phyloP scores from a whole-genome alignment of 768 basidiomycete species.

The Chiua virens region DNA sequence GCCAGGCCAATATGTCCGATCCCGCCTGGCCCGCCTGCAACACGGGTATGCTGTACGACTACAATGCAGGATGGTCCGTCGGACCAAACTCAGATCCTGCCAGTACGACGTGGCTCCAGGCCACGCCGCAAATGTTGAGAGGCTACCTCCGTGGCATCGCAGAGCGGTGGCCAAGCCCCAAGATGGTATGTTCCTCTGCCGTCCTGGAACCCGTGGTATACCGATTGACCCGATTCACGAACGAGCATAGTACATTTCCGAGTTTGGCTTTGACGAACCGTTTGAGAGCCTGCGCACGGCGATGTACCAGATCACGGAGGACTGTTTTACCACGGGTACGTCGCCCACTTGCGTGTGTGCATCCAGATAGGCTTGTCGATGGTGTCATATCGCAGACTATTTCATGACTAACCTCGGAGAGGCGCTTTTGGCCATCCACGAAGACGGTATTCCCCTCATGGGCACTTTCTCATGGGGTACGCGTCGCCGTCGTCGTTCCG shows the following conservation, averaged over 20 bases:
- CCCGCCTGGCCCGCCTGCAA: slow-evolving; percentile 55
- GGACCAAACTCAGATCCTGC: slow-evolving; percentile 46
- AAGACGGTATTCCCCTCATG: too few relatives aligned
- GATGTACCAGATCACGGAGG: too few relatives aligned
- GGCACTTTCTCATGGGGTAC: too few relatives aligned
- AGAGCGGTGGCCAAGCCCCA: slow-evolving; percentile 44
- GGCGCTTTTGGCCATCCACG: too few relatives aligned
- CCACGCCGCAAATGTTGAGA: slow-evolving; percentile 42
- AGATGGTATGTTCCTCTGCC: slow-evolving; percentile 35
- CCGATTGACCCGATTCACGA: background rate
- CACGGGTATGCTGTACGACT: slow-evolving; percentile 39
- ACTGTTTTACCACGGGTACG: too few relatives aligned
- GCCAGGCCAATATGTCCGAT: slow-evolving; percentile 42
- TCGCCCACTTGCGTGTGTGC: too few relatives aligned
- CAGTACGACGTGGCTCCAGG: slow-evolving; percentile 40
- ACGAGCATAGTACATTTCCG: slow-evolving; percentile 42
- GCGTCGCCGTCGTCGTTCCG: too few relatives aligned
- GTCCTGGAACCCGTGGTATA: too few relatives aligned
- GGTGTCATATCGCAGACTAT: too few relatives aligned
- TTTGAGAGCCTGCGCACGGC: slow-evolving; percentile 34
- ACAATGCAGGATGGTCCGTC: slow-evolving; percentile 47
- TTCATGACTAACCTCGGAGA: too few relatives aligned
- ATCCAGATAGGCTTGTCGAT: too few relatives aligned
- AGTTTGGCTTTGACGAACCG: slow-evolving; percentile 54
- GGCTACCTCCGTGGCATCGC: slow-evolving; percentile 36